Evolutionary conservation across 805 yeast genomes (phyloP), one percentile per base, ranked within the genome.

Genomic region (Torulaspora franciscae): DNA sequence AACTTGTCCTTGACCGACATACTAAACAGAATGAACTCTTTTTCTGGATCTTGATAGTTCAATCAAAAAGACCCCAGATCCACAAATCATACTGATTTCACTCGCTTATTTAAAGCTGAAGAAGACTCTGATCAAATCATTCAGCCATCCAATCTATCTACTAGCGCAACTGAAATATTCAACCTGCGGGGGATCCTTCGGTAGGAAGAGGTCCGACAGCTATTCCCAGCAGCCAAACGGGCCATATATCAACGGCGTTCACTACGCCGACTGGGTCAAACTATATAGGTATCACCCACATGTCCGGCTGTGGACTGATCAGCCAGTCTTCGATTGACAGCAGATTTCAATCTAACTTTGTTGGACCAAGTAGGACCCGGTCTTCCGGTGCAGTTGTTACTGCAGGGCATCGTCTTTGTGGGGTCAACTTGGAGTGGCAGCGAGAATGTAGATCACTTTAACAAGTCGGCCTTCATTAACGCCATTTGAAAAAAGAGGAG

Each of bases 1-100:
- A 42, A 11, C 5, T 14, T 30, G 19, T 42, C 45, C 17, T 41
- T 41, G 8, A 41, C 17, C 7, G 42, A 27, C 44, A 41, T 41
- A 13, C 9, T 19, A 22, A 32, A 32, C 32, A 10, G n/a, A 28
- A 9, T 28, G n/a, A 28, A 28, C n/a, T n/a, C n/a, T n/a, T n/a
- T n/a, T n/a, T n/a, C n/a, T n/a, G n/a, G n/a, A 28, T 28, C 13
- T 28, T 28, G 32, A 10, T n/a, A 10, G 32, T n/a, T 28, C 13
- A n/a, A 28, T 28, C 32, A 28, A n/a, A 28, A n/a, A n/a, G n/a
- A n/a, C 13, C 32, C 13, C 13, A 28, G 13, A 28, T 28, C 32
- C 13, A 28, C 14, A 28, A 10, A 10, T 10, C 32, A 28, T n/a
- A n/a, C 13, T 28, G 13, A 10, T 28, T 28, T n/a, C 32, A 28